Conservation (phyloP, 257 asterid genomes). For the Scutellaria galericulata region DNA sequence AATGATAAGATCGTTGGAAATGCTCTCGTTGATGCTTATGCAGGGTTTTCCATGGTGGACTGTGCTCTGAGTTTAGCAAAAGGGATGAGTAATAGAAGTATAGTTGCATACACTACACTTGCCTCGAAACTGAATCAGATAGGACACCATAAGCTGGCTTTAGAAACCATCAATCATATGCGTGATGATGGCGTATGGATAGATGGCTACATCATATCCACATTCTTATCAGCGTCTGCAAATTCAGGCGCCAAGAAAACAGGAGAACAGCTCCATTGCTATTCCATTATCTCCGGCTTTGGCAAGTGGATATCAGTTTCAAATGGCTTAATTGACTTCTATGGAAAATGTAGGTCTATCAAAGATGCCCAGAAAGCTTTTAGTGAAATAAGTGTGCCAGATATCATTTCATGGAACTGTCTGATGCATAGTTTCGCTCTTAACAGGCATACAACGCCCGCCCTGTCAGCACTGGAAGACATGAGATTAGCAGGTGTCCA, state of each 20-base stretch:
- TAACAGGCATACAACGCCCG: slow-evolving; percentile 18
- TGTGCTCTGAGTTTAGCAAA: slow-evolving; percentile 37
- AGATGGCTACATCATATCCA: slow-evolving; percentile 43
- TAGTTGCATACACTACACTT: slow-evolving; percentile 35
- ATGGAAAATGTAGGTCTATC: slow-evolving; percentile 39
- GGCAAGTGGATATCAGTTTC: slow-evolving; percentile 29
- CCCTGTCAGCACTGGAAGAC: slow-evolving; percentile 42
- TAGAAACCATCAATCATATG: slow-evolving; percentile 37
- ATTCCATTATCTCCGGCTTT: slow-evolving; percentile 37
- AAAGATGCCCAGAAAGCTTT: slow-evolving; percentile 41
- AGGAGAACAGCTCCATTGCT: slow-evolving; percentile 47
- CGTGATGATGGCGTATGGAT: slow-evolving; percentile 25
- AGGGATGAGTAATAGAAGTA: slow-evolving; percentile 24
- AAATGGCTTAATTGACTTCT: slow-evolving; percentile 41
- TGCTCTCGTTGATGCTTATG: slow-evolving; percentile 53
- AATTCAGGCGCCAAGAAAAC: slow-evolving; percentile 27
- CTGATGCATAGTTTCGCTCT: slow-evolving; percentile 40
- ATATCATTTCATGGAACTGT: slow-evolving; percentile 41
- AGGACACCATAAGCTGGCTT: slow-evolving; percentile 23
- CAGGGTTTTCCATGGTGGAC: slow-evolving; percentile 40
- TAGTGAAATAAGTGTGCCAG: slow-evolving; percentile 33
- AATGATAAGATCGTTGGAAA: slow-evolving; percentile 38
- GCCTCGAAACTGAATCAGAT: slow-evolving; percentile 44
- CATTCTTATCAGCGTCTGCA: slow-evolving; percentile 46
- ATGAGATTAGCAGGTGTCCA: slow-evolving; percentile 38